phyloP scores from a whole-genome alignment of 2,329 filamentous ascomycete species.

The Colletotrichum sp. region DNA sequence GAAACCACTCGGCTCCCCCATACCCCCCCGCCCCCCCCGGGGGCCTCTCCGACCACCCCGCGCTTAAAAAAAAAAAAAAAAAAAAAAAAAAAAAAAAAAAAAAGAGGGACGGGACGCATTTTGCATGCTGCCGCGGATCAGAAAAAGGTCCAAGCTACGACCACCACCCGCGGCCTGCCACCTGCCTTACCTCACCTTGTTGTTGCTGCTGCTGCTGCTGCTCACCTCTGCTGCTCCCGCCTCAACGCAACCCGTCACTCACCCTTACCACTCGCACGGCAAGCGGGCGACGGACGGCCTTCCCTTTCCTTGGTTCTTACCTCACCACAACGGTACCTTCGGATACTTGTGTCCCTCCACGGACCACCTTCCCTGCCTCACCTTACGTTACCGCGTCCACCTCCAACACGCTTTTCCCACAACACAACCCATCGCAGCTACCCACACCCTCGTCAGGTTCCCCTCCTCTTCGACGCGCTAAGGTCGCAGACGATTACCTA shows the following conservation, averaged over 20 bases:
- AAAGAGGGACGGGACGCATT: background rate
- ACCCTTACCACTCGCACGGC: background rate
- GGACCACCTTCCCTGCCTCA: constrained; percentile 1
- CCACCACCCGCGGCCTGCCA: background rate
- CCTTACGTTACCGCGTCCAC: constrained; percentile 17
- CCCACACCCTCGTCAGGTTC: constrained; percentile 19
- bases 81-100: background rate
- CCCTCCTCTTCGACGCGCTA: constrained; percentile 22
- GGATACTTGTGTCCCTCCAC: background rate
- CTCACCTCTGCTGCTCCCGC: background rate
- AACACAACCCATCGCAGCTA: background rate
- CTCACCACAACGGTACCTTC: background rate
- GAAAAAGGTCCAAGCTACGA: constrained; percentile 14
- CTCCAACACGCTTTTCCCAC: background rate
- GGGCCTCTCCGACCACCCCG: too few species aligned
- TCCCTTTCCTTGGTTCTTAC: constrained; percentile 1
- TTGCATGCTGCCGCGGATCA: constrained; percentile 13
- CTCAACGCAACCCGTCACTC: background rate
- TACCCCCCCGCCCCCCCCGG: too few species aligned
- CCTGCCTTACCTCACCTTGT: background rate
- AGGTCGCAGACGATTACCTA: constrained; percentile 21
- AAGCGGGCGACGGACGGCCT: background rate
- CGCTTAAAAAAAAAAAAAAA: too few species aligned
- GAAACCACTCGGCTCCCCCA: too few species aligned
- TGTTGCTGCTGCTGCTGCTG: background rate